Percentiles rank a stretch among this genome's conserved stretches.
Evolutionary conservation across 176 grass and related monocot species (phyloP).

Genomic region (Phoenix dactylifera): DNA sequence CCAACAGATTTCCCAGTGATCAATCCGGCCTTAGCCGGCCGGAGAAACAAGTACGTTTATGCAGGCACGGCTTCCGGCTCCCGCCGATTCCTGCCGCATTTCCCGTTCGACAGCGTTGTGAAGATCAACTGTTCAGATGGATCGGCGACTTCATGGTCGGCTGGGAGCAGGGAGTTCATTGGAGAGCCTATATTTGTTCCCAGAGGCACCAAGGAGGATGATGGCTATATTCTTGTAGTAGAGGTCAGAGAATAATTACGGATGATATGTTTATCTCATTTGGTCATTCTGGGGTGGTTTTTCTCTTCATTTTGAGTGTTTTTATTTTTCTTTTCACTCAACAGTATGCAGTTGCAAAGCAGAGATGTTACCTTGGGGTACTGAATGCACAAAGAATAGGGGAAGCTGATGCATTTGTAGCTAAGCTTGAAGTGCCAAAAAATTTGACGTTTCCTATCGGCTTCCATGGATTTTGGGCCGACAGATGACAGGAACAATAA

Average conservation of each 20-base stretch:
- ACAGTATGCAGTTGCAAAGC: constrained; percentile 61
- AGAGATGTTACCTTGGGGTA: constrained; percentile 65
- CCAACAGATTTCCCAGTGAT: constrained; percentile 69
- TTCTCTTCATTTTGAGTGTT: constrained; percentile 1
- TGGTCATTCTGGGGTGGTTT: neutral
- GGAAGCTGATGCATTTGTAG: constrained; percentile 33
- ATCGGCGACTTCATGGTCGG: constrained; percentile 30
- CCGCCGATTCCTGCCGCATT: constrained; percentile 56
- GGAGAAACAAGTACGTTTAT: constrained; percentile 61
- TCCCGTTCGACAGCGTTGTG: constrained; percentile 73
- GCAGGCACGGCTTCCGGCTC: constrained; percentile 33
- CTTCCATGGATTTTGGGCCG: constrained; percentile 91
- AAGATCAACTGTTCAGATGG: constrained; percentile 45
- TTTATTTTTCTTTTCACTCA: constrained; percentile 4
- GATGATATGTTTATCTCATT: no score
- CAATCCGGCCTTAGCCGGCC: constrained; percentile 45
- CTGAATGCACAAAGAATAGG: constrained; percentile 78
- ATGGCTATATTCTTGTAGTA: constrained; percentile 78
- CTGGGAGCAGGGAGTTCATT: constrained; percentile 45
- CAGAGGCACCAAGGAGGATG: constrained; percentile 35
- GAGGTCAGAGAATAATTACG: constrained; percentile 37
- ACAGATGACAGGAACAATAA: constrained; percentile 8
- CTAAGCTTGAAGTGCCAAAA: constrained; percentile 77
- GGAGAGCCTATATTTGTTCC: constrained; percentile 77
- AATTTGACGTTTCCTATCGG: constrained; percentile 77